A percentile compares a stretch with the other conserved stretches of the same genome.
Conservation (phyloP, 1,139 yeast genomes). For the Yamadazyma dendronema region DNA sequence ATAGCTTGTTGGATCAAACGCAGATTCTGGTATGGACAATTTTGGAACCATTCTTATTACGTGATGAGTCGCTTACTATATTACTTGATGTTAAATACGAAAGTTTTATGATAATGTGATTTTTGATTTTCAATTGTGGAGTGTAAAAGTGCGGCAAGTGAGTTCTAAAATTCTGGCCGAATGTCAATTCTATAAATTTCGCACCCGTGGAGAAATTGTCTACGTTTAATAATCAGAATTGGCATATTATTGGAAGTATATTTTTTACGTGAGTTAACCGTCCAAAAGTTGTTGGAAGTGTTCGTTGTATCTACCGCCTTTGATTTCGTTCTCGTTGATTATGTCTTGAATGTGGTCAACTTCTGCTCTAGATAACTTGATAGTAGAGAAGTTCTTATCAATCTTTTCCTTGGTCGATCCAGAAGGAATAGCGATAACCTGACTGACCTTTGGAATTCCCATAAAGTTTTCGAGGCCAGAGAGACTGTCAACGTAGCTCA, state of each 20-base stretch:
- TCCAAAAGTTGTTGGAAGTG: conserved; percentile 1
- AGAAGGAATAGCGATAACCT: conserved; percentile 76
- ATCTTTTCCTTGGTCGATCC: conserved; percentile 60
- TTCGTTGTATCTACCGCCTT: conserved; percentile 6
- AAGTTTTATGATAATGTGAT: too few species aligned
- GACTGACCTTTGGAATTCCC: conserved; percentile 46
- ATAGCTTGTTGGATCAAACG: conserved; percentile 35
- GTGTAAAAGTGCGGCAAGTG: too few species aligned
- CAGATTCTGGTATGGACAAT: conserved; percentile 44
- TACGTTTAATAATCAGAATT: neutral
- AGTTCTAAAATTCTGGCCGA: too few species aligned
- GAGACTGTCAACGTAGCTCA: conserved; percentile 57
- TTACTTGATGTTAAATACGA: too few species aligned
- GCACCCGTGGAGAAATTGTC: too few species aligned
- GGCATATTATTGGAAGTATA: neutral
- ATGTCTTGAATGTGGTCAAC: conserved; percentile 7
- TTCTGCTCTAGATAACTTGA: conserved; percentile 7
- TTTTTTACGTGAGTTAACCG: neutral
- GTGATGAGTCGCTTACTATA: too few species aligned
- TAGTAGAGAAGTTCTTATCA: conserved; percentile 50
- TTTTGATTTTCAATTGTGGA: too few species aligned
- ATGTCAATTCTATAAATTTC: too few species aligned
- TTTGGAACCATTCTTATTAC: conserved; percentile 26
- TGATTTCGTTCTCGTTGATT: conserved; percentile 1
- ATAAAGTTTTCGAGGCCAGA: conserved; percentile 12